Conservation (phyloP, 495 filamentous ascomycete genomes). For the Neurospora sp. region DNA sequence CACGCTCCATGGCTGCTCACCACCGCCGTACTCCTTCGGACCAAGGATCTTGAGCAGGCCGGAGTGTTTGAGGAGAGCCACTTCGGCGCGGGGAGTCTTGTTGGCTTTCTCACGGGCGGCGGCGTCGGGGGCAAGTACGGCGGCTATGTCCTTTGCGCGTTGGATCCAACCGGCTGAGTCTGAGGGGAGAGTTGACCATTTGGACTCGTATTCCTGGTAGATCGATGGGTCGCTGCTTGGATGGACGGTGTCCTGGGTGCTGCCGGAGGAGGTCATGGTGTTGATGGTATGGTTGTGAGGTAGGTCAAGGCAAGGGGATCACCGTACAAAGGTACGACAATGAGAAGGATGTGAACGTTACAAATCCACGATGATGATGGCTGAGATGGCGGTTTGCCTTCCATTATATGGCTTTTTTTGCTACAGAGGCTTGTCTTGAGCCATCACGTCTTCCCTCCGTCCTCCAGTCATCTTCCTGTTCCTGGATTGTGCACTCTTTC, state of each 20-base stretch:
- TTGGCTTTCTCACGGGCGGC: slow-evolving; percentile 44
- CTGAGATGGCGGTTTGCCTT: not conserved
- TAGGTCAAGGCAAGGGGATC: too few relatives aligned
- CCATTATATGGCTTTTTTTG: not conserved
- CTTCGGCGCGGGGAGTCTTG: slow-evolving; percentile 45
- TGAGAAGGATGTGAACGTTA: not conserved
- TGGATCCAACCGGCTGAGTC: slow-evolving; percentile 38
- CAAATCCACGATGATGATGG: not conserved
- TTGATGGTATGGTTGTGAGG: not conserved
- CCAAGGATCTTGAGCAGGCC: slow-evolving; percentile 47
- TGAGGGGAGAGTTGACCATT: slow-evolving; percentile 37
- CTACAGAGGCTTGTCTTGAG: not conserved
- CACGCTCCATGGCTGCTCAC: slow-evolving; percentile 45
- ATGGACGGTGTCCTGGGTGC: slow-evolving; percentile 7
- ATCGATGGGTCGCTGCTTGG: slow-evolving; percentile 39
- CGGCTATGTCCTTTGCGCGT: slow-evolving; percentile 42
- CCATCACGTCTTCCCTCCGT: not conserved
- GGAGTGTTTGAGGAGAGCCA: slow-evolving; percentile 46
- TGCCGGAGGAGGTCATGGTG: slow-evolving; percentile 1
- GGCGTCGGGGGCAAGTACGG: slow-evolving; percentile 43
- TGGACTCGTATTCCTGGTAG: slow-evolving; percentile 37
- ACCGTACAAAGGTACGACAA: not conserved
- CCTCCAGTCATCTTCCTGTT: not conserved
- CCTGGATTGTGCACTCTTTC: not conserved
- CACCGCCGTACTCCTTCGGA: slow-evolving; percentile 45